A percentile compares a stretch with the other conserved stretches of the same genome.
These are phyloP conservation scores for Pleurotus cornucopiae DNA, from an alignment of 768 basidiomycete genomes.

Conservation along the genomic window DNA sequence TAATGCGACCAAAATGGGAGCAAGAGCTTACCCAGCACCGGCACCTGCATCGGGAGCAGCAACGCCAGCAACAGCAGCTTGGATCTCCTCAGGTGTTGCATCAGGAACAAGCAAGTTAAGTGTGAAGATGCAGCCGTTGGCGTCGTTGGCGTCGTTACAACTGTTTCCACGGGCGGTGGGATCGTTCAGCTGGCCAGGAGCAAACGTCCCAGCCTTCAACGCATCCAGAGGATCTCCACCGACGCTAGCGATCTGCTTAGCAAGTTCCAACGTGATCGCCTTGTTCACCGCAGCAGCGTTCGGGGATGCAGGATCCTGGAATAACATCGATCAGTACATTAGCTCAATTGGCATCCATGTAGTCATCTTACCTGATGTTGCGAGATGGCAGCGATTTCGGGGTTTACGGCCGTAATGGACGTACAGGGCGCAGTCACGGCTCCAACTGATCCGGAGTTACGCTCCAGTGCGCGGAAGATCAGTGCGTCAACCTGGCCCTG, in stretches of 20 bases:
- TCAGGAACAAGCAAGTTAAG: constrained; percentile 54
- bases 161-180: constrained; percentile 50
- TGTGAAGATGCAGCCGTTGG: constrained; percentile 59
- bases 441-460: constrained; percentile 59
- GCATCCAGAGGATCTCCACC: constrained; percentile 59
- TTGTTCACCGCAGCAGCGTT: constrained; percentile 60
- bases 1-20: neutral
- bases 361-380: constrained; percentile 46
- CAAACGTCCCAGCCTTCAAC: constrained; percentile 58
- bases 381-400: constrained; percentile 60
- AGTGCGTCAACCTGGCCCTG: constrained; percentile 54
- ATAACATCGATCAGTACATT: neutral
- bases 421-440: constrained; percentile 44
- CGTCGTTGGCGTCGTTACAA: constrained; percentile 49
- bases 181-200: constrained; percentile 50
- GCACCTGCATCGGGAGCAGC: constrained; percentile 2
- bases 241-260: constrained; percentile 60
- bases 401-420: constrained; percentile 50
- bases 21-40: neutral
- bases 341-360: neutral
- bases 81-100: constrained; percentile 54
- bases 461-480: constrained; percentile 61
- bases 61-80: constrained; percentile 41
- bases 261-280: constrained; percentile 55
- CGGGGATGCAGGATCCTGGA: constrained; percentile 55